A percentile compares a stretch with the other conserved stretches of the same genome.
Evolutionary conservation across 2,329 filamentous ascomycete genomes (phyloP).

Genomic region (Trichoderma gracile): DNA sequence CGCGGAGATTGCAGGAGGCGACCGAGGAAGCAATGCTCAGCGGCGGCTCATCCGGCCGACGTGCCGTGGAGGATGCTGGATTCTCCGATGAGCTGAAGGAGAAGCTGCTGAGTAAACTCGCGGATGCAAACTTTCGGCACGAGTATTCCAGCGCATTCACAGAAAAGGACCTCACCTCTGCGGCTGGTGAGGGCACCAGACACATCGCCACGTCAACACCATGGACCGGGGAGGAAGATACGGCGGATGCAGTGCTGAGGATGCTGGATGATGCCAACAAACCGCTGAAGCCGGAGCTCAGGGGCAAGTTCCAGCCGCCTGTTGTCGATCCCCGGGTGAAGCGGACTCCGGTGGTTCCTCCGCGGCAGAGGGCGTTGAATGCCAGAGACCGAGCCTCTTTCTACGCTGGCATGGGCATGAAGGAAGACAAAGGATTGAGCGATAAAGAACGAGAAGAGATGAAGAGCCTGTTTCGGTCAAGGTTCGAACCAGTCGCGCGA

Average conservation of each 20-base stretch:
- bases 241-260: conserved; percentile 74
- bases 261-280: conserved; percentile 83
- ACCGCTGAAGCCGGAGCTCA: conserved; percentile 56
- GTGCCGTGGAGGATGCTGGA: conserved; percentile 61
- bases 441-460: conserved; percentile 73
- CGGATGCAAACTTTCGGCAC: conserved; percentile 55
- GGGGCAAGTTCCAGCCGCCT: conserved; percentile 49
- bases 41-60: conserved; percentile 60
- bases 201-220: conserved; percentile 66
- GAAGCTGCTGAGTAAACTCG: conserved; percentile 57
- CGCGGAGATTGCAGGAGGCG: conserved; percentile 60
- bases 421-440: conserved; percentile 55
- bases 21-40: conserved; percentile 63
- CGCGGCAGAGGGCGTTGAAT: conserved; percentile 51
- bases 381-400: conserved; percentile 59
- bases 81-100: conserved; percentile 65
- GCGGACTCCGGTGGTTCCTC: conserved; percentile 40
- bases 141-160: conserved; percentile 52
- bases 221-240: conserved; percentile 77
- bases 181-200: conserved; percentile 68
- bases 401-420: conserved; percentile 53
- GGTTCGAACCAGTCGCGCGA: conserved; percentile 73
- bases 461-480: conserved; percentile 72
- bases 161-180: conserved; percentile 50
- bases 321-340: conserved; percentile 56